These are phyloP conservation scores for Coniosporium tulheliwenetii DNA, from an alignment of 2,329 filamentous ascomycete species.

Conservation along the genomic window DNA sequence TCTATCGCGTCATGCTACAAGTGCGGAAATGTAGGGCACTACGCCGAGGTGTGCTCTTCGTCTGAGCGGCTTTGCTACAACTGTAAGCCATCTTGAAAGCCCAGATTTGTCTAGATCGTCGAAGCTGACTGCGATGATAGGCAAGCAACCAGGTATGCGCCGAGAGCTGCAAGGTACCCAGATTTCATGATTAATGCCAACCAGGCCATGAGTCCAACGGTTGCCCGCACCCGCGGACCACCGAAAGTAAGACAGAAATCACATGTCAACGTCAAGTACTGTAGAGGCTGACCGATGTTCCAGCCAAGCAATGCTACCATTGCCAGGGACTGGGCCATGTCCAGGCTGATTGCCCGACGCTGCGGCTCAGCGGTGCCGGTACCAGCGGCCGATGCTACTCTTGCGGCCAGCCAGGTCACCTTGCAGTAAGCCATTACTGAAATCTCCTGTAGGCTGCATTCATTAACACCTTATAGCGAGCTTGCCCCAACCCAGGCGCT, in stretches of 20 bases:
- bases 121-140: constrained; percentile 19
- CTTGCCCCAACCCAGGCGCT: constrained; percentile 63
- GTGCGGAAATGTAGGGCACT: constrained; percentile 37
- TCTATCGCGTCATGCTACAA: constrained; percentile 37
- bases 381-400: constrained; percentile 88
- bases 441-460: not conserved
- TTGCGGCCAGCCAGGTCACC: constrained; percentile 82
- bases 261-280: not conserved
- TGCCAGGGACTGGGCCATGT: constrained; percentile 97
- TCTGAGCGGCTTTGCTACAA: constrained; percentile 99
- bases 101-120: not conserved
- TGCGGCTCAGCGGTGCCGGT: constrained; percentile 70
- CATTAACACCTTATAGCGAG: constrained; percentile 38
- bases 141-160: constrained; percentile 61
- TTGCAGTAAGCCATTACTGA: constrained; percentile 49
- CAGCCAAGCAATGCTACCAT: constrained; percentile 98
- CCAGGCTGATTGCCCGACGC: constrained; percentile 94
- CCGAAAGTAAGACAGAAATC: constrained; percentile 49
- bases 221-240: constrained; percentile 91
- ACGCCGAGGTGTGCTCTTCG: constrained; percentile 85
- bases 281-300: constrained; percentile 8
- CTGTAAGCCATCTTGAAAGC: constrained; percentile 43
- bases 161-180: constrained; percentile 6
- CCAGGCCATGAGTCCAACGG: constrained; percentile 90
- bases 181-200: constrained; percentile 8